A percentile compares a stretch with the other conserved stretches of the same genome.
These are phyloP conservation scores for Brachypodium distachyon DNA, from an alignment of 202 grass and related monocot genomes.

Conservation along the genomic window DNA sequence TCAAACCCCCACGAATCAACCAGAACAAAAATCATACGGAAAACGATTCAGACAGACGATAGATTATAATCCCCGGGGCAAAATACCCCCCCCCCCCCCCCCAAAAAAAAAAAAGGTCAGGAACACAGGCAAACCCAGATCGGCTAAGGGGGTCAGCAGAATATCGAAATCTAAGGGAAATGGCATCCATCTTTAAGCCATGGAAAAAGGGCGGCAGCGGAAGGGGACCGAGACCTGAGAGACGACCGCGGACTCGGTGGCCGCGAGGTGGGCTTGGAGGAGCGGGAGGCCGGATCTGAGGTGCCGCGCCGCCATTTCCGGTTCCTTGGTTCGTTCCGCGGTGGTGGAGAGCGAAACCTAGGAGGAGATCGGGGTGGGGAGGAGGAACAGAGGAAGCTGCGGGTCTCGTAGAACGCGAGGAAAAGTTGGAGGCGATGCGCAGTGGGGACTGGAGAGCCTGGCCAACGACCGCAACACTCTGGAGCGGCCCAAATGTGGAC, in stretches of 20 bases:
- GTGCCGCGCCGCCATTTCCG: constrained; percentile 45
- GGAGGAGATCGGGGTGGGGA: not conserved
- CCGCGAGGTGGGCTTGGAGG: constrained; percentile 22
- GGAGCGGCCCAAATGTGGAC: not conserved
- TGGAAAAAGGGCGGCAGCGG: not conserved
- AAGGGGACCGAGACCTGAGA: constrained; percentile 9
- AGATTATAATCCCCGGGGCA: not conserved
- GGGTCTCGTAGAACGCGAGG: not conserved
- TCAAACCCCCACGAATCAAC: not conserved
- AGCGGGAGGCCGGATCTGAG: constrained; percentile 37
- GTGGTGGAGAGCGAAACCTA: constrained; percentile 19
- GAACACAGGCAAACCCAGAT: not conserved
- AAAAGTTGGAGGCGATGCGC: not conserved
- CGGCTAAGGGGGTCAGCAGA: not conserved
- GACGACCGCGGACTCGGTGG: constrained; percentile 21
- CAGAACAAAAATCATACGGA: not conserved
- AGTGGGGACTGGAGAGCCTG: not conserved
- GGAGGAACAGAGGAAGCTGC: not conserved
- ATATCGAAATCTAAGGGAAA: not conserved
- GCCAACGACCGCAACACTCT: not conserved
- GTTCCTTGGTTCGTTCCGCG: not conserved
- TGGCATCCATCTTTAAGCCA: not conserved
- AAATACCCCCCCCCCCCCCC: too few relatives aligned
- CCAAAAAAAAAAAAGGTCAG: not conserved
- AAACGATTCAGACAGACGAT: not conserved